Evolutionary conservation across 129 eudicot species (phyloP).

Genomic region (Arctium minus): DNA sequence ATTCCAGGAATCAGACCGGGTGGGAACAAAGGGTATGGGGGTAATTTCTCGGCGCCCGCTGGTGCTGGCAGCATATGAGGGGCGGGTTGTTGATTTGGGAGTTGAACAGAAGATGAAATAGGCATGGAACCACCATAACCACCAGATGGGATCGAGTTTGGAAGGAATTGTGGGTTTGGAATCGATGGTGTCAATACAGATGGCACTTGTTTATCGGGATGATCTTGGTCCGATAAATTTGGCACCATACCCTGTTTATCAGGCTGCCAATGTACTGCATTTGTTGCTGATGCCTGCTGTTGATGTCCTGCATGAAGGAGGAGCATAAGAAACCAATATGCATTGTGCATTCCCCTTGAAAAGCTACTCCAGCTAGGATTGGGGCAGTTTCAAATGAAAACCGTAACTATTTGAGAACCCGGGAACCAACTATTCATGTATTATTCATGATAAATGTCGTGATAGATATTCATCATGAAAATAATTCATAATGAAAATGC

Average conservation of each 20-base stretch:
- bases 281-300: conserved; percentile 35
- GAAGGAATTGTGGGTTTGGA: conserved; percentile 43
- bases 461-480: too few relatives aligned
- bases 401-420: too few relatives aligned
- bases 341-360: not conserved
- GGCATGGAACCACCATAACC: conserved; percentile 40
- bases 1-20: conserved; percentile 98
- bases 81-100: conserved; percentile 41
- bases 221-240: conserved; percentile 48
- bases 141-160: conserved; percentile 31
- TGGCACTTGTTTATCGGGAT: conserved; percentile 51
- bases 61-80: conserved; percentile 39
- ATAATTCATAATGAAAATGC: too few relatives aligned
- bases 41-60: conserved; percentile 45
- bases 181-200: conserved; percentile 34
- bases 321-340: not conserved
- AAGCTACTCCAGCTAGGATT: not conserved
- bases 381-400: too few relatives aligned
- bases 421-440: too few relatives aligned
- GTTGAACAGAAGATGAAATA: conserved; percentile 30
- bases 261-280: conserved; percentile 55
- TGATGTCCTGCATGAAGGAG: conserved; percentile 32
- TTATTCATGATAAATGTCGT: too few relatives aligned
- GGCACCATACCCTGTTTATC: conserved; percentile 44
- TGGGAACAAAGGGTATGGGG: conserved; percentile 92